Percentiles rank a stretch among this genome's conserved stretches.
These are phyloP conservation scores for Erigeron philadelphicus DNA, from an alignment of 140 eudicot species.

Conservation along the genomic window DNA sequence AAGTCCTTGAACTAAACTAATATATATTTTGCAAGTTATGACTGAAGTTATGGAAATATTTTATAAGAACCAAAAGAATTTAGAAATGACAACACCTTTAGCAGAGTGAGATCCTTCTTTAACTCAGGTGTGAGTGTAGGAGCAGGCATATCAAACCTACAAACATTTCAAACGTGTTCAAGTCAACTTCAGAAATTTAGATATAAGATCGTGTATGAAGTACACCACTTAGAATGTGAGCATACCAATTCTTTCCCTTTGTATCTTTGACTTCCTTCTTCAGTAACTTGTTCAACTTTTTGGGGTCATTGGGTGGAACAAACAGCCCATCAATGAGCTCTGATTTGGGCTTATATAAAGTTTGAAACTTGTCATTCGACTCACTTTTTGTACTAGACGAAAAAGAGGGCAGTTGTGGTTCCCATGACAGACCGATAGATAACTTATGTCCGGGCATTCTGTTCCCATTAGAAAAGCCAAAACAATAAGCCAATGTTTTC, in stretches of 20 bases:
- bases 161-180: constrained; percentile 19
- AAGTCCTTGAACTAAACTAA: too few species aligned
- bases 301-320: constrained; percentile 81
- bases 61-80: background rate
- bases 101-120: constrained; percentile 70
- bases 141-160: constrained; percentile 96
- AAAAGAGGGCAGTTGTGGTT: constrained; percentile 49
- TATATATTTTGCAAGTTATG: too few species aligned
- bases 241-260: constrained; percentile 72
- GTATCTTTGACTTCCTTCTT: constrained; percentile 85
- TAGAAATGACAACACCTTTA: constrained; percentile 45
- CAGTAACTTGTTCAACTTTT: constrained; percentile 55
- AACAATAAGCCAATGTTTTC: background rate
- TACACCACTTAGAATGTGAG: constrained; percentile 1
- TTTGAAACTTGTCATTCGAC: constrained; percentile 16
- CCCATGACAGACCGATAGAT: constrained; percentile 75
- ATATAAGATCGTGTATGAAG: background rate
- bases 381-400: constrained; percentile 14
- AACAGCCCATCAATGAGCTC: constrained; percentile 84
- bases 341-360: constrained; percentile 45
- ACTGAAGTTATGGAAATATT: background rate
- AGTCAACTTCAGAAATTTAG: constrained; percentile 5
- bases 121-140: constrained; percentile 80
- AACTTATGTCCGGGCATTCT: constrained; percentile 44
- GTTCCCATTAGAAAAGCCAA: background rate